Base-by-base conservation (phyloP, 2,329 filamentous ascomycete species). In the Apiospora sp. region DNA sequence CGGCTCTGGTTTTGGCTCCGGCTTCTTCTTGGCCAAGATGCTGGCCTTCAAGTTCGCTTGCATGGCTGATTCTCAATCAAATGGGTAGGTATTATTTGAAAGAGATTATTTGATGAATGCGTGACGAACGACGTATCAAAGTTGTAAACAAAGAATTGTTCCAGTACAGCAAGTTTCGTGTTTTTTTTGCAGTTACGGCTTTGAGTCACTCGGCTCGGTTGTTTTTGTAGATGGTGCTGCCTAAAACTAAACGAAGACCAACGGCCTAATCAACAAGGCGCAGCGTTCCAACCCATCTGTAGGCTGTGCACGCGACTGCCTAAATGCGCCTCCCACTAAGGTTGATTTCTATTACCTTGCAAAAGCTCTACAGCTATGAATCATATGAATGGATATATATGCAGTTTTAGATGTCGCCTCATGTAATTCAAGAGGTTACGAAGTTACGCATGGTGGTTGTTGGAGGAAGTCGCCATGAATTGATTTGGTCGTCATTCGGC, bases 211-310 rank as follows among this genome's bases (percentile, higher is more conserved):
- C n/a, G n/a, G n/a, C 58, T 64, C 10, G 22, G 51, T 30, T 34
- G 13, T 16, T 34, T 41, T 64, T 64, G n/a, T 64, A 64, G 19
- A 64, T 10, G n/a, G 58, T 64, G 58, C 58, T 64, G 58, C 58
- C 58, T 64, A 64, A 64, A 54, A 64, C 19, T 41, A n/a, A 54
- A 64, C 19, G 24, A n/a, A 41, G 8, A 41, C 37, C 37, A 41
- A 41, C 41, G 34, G 58, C 41, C 22, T 13, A 7, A 41, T n/a
- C 30, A 41, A 22, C 0, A 37, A 41, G 34, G 58, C 54, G 22
- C 54, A 41, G 54, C 30, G 5, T 37, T 14, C 16, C 0, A 61
- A n/a, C 27, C 54, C 30, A 34, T n/a, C 7, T 37, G 58, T n/a
- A 24, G 22, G 58, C 58, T 24, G 34, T 37, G 49, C 49, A 27